Evolutionary conservation across 495 filamentous ascomycete genomes (phyloP).

Genomic region (Aspergillus conjunctus): DNA sequence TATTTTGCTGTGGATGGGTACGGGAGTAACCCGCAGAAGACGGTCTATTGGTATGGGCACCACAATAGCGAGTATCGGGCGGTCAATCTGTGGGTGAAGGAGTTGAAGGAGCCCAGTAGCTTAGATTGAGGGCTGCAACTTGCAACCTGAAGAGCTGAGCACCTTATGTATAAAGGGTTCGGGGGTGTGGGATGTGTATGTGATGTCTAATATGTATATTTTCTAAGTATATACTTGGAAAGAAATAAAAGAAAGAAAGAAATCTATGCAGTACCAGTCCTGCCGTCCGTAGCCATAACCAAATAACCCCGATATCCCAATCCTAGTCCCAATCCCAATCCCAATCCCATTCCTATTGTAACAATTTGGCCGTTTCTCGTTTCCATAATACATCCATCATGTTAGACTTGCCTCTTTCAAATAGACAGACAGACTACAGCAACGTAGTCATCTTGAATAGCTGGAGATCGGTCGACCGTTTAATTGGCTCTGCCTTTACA

Average conservation of each 20-base stretch:
- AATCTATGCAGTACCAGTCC: not conserved
- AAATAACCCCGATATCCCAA: too few relatives aligned
- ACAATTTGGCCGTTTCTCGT: not conserved
- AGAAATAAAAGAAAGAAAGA: not conserved
- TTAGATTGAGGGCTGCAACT: too few relatives aligned
- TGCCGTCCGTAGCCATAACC: too few relatives aligned
- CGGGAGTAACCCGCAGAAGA: constrained; percentile 24
- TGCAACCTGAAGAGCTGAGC: too few relatives aligned
- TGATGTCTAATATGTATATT: not conserved
- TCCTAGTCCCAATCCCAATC: too few relatives aligned
- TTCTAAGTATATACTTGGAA: not conserved
- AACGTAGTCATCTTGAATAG: not conserved
- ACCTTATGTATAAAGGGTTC: too few relatives aligned
- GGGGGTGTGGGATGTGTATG: not conserved
- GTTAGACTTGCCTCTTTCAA: not conserved
- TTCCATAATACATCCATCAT: not conserved
- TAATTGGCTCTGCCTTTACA: not conserved
- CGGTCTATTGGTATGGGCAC: constrained; percentile 34
- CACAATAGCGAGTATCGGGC: constrained; percentile 27
- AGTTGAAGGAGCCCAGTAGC: constrained; percentile 33
- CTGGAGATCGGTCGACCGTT: not conserved
- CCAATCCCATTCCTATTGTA: not conserved
- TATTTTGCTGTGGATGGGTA: constrained; percentile 35
- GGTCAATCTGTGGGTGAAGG: constrained; percentile 36
- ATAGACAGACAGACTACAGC: not conserved